Conservation (phyloP, 495 filamentous ascomycete genomes). For the Lasiosphaeria ovina region DNA sequence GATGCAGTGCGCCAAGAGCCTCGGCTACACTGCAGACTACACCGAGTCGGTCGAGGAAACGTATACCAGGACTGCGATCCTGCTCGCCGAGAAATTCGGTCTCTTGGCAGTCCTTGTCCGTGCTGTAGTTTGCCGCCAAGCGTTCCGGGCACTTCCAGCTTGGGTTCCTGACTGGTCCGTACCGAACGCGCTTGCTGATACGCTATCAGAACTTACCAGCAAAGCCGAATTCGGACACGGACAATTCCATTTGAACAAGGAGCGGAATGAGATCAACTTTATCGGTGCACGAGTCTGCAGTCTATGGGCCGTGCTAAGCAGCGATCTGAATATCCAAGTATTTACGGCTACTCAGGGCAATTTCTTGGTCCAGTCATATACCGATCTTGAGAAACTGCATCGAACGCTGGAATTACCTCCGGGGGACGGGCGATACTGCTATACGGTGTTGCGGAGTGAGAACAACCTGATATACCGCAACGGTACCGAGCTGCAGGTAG, state of each 20-base stretch:
- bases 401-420: background rate
- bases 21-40: slow-evolving; percentile 15
- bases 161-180: slow-evolving; percentile 9
- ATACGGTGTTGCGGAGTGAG: background rate
- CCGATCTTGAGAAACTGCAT: background rate
- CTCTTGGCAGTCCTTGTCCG: background rate
- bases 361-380: background rate
- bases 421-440: background rate
- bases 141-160: background rate
- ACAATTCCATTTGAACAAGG: background rate
- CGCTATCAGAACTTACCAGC: background rate
- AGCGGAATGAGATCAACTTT: background rate
- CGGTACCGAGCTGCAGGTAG: background rate
- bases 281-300: background rate
- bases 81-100: background rate
- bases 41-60: slow-evolving; percentile 5
- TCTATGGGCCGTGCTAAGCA: background rate
- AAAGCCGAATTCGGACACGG: background rate
- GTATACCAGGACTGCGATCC: background rate
- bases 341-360: background rate
- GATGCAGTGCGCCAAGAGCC: slow-evolving; percentile 4
- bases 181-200: too few species aligned
- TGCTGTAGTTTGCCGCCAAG: background rate
- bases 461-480: background rate
- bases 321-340: background rate